A percentile compares a stretch with the other conserved stretches of the same genome.
These are phyloP conservation scores for Tirmania nivea DNA, from an alignment of 495 filamentous ascomycete species.

Conservation along the genomic window DNA sequence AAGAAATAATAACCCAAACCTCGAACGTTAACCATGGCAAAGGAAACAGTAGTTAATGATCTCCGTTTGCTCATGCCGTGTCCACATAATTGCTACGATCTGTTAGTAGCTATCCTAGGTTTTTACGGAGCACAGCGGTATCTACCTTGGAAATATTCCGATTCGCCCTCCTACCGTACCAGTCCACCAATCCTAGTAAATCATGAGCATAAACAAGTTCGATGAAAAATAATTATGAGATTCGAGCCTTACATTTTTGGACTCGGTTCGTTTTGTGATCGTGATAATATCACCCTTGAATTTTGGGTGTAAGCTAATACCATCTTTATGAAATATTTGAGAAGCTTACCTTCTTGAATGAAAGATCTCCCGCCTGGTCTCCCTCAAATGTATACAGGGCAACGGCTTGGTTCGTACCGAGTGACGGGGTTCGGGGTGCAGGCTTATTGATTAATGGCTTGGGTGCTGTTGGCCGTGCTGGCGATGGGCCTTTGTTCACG, in stretches of 20 bases:
- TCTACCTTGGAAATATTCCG: slow-evolving; percentile 20
- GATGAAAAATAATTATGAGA: neutral
- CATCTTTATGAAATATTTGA: slow-evolving; percentile 14
- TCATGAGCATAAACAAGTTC: slow-evolving; percentile 1
- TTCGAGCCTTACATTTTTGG: slow-evolving; percentile 12
- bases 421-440: slow-evolving; percentile 27
- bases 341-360: neutral
- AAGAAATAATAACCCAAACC: too few species aligned
- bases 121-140: neutral
- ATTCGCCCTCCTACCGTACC: slow-evolving; percentile 14
- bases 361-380: slow-evolving; percentile 78
- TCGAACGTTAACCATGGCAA: too few species aligned
- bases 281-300: slow-evolving; percentile 86
- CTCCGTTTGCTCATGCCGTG: too few species aligned
- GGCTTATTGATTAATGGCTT: slow-evolving; percentile 57
- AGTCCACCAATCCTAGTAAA: slow-evolving; percentile 19
- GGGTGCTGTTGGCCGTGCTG: slow-evolving; percentile 56
- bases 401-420: slow-evolving; percentile 66
- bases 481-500: slow-evolving; percentile 12
- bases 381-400: slow-evolving; percentile 85
- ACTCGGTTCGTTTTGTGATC: slow-evolving; percentile 87
- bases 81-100: too few species aligned
- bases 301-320: slow-evolving; percentile 35
- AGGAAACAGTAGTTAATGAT: too few species aligned
- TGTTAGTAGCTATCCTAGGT: too few species aligned